Base-by-base conservation (phyloP, 2,329 filamentous ascomycete genomes). In the Fusarium sulawesiense region DNA sequence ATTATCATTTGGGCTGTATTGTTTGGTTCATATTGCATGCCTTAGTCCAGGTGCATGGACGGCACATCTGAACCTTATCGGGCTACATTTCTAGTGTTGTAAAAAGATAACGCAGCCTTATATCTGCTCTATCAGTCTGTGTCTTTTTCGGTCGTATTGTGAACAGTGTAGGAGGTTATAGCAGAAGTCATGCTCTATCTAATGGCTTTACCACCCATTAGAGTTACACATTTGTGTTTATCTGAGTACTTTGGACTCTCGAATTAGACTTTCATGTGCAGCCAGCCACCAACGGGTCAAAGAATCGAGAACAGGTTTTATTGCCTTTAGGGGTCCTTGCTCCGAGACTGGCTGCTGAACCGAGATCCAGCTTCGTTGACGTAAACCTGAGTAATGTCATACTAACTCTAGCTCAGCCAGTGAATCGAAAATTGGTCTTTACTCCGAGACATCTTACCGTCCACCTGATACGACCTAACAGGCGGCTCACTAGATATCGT, bases 51-150 rank as follows among this genome's bases (percentile, higher is more conserved):
- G 60, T 23, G 25, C 23, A 25, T 16, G 20, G 40, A 23, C 37
- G 37, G 37, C 25, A 30, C 23, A 47, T 32, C 46, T 32, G 18
- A 34, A 47, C 51, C 27, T 64, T 51, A 64, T 59, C 62, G 41
- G 32, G 21, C 45, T 30, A 4, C 12, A 16, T 30, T 48, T 25
- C 4, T n/a, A n/a, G 29, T 12, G 21, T 56, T 34, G 25, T 16
- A 6, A 21, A 14, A 14, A 37, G 32, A 25, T 49, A 21, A 40
- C 16, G 13, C 23, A 16, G 9, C 20, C 23, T 20, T 8, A 9
- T 20, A 6, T 4, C 14, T 18, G 29, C 20, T 23, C 11, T n/a
- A 37, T n/a, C 21, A 23, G 4, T 23, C 21, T 23, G 21, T 23
- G 21, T 23, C 21, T 23, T 23, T 4, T 23, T 23, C 21, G 21